Conservation (phyloP, 495 filamentous ascomycete species). For the Talaromyces ruber region DNA sequence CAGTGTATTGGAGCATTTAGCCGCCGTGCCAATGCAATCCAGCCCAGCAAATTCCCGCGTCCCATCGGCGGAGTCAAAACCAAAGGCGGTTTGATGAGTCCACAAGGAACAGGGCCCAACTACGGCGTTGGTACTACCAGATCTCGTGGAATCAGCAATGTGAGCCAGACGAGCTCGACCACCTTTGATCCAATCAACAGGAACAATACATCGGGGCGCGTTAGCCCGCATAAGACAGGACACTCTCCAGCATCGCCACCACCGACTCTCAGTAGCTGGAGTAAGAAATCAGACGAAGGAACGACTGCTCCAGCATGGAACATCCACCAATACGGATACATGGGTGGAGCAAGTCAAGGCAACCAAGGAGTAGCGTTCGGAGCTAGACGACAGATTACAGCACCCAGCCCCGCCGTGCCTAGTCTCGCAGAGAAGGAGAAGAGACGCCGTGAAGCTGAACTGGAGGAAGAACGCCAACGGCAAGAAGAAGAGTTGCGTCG, state of each 20-base stretch:
- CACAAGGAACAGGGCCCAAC: conserved; percentile 58
- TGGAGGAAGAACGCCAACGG: conserved; percentile 52
- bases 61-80: conserved; percentile 62
- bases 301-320: conserved; percentile 91
- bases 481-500: conserved; percentile 59
- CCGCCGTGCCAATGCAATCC: conserved; percentile 68
- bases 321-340: conserved; percentile 96
- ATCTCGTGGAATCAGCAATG: conserved; percentile 56
- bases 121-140: conserved; percentile 28
- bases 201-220: conserved; percentile 36
- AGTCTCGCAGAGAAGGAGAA: conserved; percentile 61
- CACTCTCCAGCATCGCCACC: conserved; percentile 25
- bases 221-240: conserved; percentile 53
- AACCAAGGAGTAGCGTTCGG: conserved; percentile 93
- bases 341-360: conserved; percentile 94
- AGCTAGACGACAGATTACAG: conserved; percentile 85
- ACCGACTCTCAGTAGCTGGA: conserved; percentile 76
- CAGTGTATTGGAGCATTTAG: conserved; percentile 92
- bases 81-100: conserved; percentile 53
- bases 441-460: conserved; percentile 41
- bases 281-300: conserved; percentile 71
- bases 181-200: conserved; percentile 32
- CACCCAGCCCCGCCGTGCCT: conserved; percentile 66
- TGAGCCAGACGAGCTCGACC: conserved; percentile 53
- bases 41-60: conserved; percentile 63